Conservation (phyloP, 805 yeast genomes). For the Debaryomyces prosopidis region DNA sequence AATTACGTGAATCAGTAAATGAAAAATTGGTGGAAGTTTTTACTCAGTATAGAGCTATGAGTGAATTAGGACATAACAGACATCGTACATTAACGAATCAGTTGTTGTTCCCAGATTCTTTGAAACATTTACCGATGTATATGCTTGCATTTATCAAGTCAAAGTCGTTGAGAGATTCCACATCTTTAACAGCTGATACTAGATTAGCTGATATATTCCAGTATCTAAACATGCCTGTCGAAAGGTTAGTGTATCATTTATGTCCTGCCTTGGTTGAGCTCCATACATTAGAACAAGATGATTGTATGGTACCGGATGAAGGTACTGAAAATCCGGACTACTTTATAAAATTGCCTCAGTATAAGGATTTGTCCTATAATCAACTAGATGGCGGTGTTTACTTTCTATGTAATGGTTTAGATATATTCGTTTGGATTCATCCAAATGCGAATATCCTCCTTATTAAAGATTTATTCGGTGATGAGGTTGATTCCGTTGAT, state of each 20-base stretch:
- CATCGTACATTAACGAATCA: constrained; percentile 48
- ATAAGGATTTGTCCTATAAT: constrained; percentile 42
- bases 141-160: constrained; percentile 71
- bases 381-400: constrained; percentile 73
- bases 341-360: constrained; percentile 51
- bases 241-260: constrained; percentile 58
- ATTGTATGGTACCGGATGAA: constrained; percentile 34
- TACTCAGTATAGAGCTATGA: constrained; percentile 53
- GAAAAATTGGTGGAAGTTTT: constrained; percentile 44
- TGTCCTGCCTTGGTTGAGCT: constrained; percentile 81
- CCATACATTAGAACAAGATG: constrained; percentile 61
- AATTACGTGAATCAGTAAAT: constrained; percentile 40
- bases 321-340: constrained; percentile 44
- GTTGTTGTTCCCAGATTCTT: constrained; percentile 77
- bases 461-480: constrained; percentile 74
- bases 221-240: constrained; percentile 55
- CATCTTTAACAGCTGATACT: constrained; percentile 57
- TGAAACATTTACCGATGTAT: constrained; percentile 68
- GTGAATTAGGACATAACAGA: constrained; percentile 38
- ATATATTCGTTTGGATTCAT: constrained; percentile 65
- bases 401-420: constrained; percentile 68
- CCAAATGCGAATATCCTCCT: constrained; percentile 65
- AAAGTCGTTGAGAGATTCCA: constrained; percentile 54
- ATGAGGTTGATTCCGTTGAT: constrained; percentile 41
- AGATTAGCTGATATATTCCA: constrained; percentile 56